Percentiles rank a stretch among this genome's conserved stretches.
Conservation (phyloP, 257 asterid genomes). For the Parsonsia alboflavescens region DNA sequence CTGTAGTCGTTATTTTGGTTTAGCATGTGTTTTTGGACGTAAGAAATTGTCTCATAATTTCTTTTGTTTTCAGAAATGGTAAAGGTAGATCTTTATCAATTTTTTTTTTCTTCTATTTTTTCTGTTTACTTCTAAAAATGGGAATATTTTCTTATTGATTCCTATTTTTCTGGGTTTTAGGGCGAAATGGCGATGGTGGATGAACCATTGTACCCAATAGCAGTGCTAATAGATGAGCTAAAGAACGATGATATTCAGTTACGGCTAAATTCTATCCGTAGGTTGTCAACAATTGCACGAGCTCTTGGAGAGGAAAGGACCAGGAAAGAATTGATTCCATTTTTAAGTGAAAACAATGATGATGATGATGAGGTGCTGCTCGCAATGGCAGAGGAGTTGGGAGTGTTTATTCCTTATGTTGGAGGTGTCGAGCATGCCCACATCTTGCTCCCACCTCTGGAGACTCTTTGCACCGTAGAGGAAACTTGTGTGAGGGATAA, state of each 20-base stretch:
- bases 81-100: background rate
- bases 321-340: constrained; percentile 79
- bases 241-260: constrained; percentile 91
- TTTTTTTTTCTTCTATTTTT: background rate
- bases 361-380: constrained; percentile 92
- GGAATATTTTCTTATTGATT: background rate
- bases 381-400: constrained; percentile 95
- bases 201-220: constrained; percentile 93
- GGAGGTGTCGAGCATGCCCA: constrained; percentile 95
- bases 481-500: constrained; percentile 96
- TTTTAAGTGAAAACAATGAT: constrained; percentile 86
- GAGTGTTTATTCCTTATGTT: constrained; percentile 86
- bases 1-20: background rate
- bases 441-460: constrained; percentile 83
- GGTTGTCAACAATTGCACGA: constrained; percentile 89
- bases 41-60: background rate
- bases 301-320: constrained; percentile 97
- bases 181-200: constrained; percentile 77
- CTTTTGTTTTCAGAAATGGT: background rate
- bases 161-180: constrained; percentile 16
- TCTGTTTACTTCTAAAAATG: background rate
- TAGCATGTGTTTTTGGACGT: background rate
- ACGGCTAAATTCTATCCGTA: constrained; percentile 73
- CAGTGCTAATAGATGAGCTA: constrained; percentile 85
- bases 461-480: constrained; percentile 85